A percentile compares a stretch with the other conserved stretches of the same genome.
phyloP scores from a whole-genome alignment of 2,329 filamentous ascomycete genomes.

The Epichloe glyceriae region DNA sequence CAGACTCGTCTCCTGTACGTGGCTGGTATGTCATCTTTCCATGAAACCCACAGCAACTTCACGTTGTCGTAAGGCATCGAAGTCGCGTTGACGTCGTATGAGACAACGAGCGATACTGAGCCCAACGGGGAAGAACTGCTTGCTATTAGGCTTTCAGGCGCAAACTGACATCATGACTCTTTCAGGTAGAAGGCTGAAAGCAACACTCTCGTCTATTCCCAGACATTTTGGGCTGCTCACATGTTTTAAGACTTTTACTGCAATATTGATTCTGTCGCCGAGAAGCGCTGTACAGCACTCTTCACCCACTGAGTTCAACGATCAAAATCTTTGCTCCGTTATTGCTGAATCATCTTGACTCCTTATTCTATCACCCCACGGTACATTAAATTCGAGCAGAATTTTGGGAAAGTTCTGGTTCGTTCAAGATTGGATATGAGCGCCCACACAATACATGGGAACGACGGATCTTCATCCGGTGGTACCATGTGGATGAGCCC shows the following conservation, averaged over 20 bases:
- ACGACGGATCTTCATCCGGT: constrained; percentile 7
- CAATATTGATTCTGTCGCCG: neutral
- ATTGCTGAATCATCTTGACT: neutral
- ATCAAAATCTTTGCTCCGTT: neutral
- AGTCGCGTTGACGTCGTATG: neutral
- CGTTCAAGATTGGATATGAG: constrained; percentile 3
- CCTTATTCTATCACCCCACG: neutral
- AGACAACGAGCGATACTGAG: neutral
- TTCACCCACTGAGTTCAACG: neutral
- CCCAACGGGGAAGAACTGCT: neutral
- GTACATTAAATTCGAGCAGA: neutral
- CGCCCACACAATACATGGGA: constrained; percentile 4
- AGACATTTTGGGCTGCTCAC: neutral
- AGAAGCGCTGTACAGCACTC: neutral
- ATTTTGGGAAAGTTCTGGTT: neutral
- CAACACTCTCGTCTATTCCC: neutral
- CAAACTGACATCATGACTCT: constrained; percentile 1
- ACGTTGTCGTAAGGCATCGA: neutral
- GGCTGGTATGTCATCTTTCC: neutral
- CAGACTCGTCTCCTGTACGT: neutral
- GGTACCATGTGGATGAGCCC: constrained; percentile 7
- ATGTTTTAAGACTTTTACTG: neutral
- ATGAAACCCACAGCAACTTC: neutral
- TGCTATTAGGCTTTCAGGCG: constrained; percentile 5
- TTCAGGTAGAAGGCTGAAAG: neutral